Evolutionary conservation across 2,329 filamentous ascomycete genomes (phyloP).

Genomic region (Blastomyces silverae): DNA sequence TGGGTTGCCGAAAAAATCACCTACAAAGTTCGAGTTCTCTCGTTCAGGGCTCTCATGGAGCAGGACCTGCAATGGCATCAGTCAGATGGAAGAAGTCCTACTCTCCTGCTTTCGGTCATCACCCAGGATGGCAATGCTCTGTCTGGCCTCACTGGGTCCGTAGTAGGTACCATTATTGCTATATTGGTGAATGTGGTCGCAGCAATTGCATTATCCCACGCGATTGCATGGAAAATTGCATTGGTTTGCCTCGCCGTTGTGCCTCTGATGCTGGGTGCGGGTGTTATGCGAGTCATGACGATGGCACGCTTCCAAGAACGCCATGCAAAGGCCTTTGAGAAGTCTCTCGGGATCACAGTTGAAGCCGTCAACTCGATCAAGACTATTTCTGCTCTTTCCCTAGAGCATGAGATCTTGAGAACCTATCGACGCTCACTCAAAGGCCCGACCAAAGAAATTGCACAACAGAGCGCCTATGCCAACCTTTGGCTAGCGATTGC

Average conservation of each 20-base stretch:
- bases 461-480: slow-evolving; percentile 44
- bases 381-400: slow-evolving; percentile 46
- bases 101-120: slow-evolving; percentile 58
- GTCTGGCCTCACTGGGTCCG: slow-evolving; percentile 62
- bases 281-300: slow-evolving; percentile 60
- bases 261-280: slow-evolving; percentile 61
- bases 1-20: slow-evolving; percentile 58
- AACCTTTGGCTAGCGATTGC: slow-evolving; percentile 44
- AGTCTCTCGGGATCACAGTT: slow-evolving; percentile 46
- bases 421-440: slow-evolving; percentile 43
- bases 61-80: slow-evolving; percentile 68
- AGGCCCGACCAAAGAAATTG: slow-evolving; percentile 45
- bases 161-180: slow-evolving; percentile 62
- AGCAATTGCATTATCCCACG: slow-evolving; percentile 61
- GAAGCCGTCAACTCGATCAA: slow-evolving; percentile 50
- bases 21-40: slow-evolving; percentile 56
- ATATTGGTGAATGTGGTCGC: slow-evolving; percentile 61
- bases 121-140: slow-evolving; percentile 62
- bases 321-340: slow-evolving; percentile 47
- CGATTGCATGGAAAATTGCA: slow-evolving; percentile 70
- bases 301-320: slow-evolving; percentile 54
- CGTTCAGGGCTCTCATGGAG: slow-evolving; percentile 58
- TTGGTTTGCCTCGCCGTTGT: slow-evolving; percentile 63
- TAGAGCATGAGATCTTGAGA: slow-evolving; percentile 45
- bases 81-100: slow-evolving; percentile 55